These are phyloP conservation scores for Cryphonectria carpinicola DNA, from an alignment of 2,329 filamentous ascomycete genomes.

Conservation along the genomic window DNA sequence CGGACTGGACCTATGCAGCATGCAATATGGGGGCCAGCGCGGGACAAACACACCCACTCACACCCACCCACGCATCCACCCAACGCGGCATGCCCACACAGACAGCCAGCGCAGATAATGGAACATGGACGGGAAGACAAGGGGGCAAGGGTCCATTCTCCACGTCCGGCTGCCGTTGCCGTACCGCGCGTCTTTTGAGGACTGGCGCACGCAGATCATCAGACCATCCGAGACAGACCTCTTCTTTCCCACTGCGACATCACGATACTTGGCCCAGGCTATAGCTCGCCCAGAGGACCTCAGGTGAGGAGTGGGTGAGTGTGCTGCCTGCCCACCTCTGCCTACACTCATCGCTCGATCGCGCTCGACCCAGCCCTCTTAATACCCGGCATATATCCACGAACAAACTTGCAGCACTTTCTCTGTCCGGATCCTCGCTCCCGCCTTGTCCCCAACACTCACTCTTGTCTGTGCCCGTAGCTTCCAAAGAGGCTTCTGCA, in stretches of 20 bases:
- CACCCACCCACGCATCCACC: background rate
- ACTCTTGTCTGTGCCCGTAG: background rate
- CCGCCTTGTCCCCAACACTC: background rate
- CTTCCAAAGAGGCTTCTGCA: background rate
- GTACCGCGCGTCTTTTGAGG: background rate
- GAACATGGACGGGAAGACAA: background rate
- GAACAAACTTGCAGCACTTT: background rate
- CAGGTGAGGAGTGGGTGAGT: background rate
- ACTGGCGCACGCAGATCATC: background rate
- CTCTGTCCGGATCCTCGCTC: background rate
- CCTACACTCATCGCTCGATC: background rate
- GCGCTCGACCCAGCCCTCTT: background rate
- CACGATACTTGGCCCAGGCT: background rate
- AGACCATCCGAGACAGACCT: background rate
- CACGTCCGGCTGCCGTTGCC: background rate
- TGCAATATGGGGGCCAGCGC: background rate
- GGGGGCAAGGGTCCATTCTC: background rate
- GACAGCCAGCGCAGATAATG: background rate
- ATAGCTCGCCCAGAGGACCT: background rate
- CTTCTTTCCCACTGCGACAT: background rate
- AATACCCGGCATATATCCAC: constrained; percentile 6
- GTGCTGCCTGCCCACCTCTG: background rate
- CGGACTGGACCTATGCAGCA: background rate
- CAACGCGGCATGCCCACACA: background rate
- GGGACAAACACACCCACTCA: background rate